Evolutionary conservation across 306 rosid genomes (phyloP).

Genomic region (Cicer pinnatifidum): DNA sequence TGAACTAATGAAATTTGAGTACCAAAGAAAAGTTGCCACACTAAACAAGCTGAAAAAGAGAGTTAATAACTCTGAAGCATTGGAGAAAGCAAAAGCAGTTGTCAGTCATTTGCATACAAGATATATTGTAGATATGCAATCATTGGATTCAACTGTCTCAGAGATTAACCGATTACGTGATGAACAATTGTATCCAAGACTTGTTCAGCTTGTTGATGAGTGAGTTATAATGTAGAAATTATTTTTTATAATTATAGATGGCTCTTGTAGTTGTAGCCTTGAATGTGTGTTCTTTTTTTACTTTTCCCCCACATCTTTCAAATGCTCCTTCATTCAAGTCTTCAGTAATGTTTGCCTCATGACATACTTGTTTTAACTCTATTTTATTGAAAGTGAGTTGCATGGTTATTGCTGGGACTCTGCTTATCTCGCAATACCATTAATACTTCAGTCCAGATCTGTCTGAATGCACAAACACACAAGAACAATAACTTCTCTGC

Average conservation of each 20-base stretch:
- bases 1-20: slow-evolving; percentile 85
- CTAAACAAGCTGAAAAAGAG: slow-evolving; percentile 79
- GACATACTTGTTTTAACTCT: slow-evolving; percentile 21
- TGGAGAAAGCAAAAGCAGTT: slow-evolving; percentile 88
- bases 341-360: slow-evolving; percentile 21
- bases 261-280: slow-evolving; percentile 15
- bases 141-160: slow-evolving; percentile 94
- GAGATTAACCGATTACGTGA: slow-evolving; percentile 93
- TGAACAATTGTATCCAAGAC: slow-evolving; percentile 79
- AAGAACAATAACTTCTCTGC: slow-evolving; percentile 20
- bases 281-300: not conserved
- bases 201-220: slow-evolving; percentile 86
- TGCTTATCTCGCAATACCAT: slow-evolving; percentile 29
- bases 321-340: slow-evolving; percentile 12
- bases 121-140: slow-evolving; percentile 98
- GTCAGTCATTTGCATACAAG: slow-evolving; percentile 96
- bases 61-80: slow-evolving; percentile 67
- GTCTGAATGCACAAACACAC: slow-evolving; percentile 2
- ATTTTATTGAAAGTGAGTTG: slow-evolving; percentile 10
- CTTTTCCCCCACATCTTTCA: slow-evolving; percentile 1
- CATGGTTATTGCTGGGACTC: slow-evolving; percentile 16
- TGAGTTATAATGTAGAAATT: slow-evolving; percentile 55
- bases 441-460: not conserved
- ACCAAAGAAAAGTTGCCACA: slow-evolving; percentile 79
- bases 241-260: slow-evolving; percentile 11